A percentile compares a stretch with the other conserved stretches of the same genome.
These are phyloP conservation scores for Alnus glutinosa DNA, from an alignment of 306 rosid species.

Conservation along the genomic window DNA sequence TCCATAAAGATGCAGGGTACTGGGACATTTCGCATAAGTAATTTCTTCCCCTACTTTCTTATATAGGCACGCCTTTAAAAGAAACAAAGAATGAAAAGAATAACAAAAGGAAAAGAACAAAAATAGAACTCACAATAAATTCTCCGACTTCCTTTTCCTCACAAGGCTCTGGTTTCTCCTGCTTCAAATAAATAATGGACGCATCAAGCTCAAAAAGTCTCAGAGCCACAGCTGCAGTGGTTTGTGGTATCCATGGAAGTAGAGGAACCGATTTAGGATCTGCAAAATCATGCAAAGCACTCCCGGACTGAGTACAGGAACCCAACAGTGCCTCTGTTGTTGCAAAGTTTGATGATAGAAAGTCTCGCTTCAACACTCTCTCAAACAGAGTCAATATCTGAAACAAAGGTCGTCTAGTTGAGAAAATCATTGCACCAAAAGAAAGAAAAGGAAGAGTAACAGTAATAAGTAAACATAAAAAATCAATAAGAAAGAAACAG, in stretches of 20 bases:
- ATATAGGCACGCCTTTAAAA: not conserved
- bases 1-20: not conserved
- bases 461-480: not conserved
- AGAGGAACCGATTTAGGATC: constrained; percentile 53
- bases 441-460: not conserved
- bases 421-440: constrained; percentile 7
- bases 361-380: constrained; percentile 65
- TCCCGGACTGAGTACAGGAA: constrained; percentile 38
- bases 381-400: constrained; percentile 79
- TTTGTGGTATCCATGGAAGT: constrained; percentile 94
- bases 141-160: constrained; percentile 49
- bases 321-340: constrained; percentile 73
- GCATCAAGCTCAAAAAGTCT: constrained; percentile 84
- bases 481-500: not conserved
- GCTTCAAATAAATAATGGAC: constrained; percentile 52
- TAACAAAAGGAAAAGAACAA: constrained; percentile 7
- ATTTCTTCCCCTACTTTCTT: not conserved
- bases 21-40: not conserved
- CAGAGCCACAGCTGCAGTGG: constrained; percentile 82
- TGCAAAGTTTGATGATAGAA: constrained; percentile 65
- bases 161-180: constrained; percentile 56
- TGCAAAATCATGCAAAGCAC: constrained; percentile 36
- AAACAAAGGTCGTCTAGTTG: constrained; percentile 29
- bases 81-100: constrained; percentile 8
- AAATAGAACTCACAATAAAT: constrained; percentile 48